These are phyloP conservation scores for Mycena venus DNA, from an alignment of 768 basidiomycete genomes.

Conservation along the genomic window DNA sequence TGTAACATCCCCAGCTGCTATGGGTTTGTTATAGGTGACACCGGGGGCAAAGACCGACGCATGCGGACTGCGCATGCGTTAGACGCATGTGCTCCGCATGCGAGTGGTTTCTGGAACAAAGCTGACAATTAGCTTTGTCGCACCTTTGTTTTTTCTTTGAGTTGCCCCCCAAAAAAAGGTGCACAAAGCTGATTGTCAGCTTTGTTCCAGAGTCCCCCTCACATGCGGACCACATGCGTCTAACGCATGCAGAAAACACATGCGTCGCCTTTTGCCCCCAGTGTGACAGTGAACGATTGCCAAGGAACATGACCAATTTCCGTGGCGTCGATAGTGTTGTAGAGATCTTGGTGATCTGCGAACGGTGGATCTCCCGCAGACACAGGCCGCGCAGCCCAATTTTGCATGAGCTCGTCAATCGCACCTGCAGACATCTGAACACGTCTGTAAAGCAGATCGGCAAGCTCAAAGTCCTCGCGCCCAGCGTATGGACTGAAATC, in stretches of 20 bases:
- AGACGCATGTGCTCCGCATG: no score
- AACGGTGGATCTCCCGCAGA: slow-evolving; percentile 16
- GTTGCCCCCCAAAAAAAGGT: no score
- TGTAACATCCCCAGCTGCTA: neutral
- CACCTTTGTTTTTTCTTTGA: no score
- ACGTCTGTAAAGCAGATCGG: slow-evolving; percentile 33
- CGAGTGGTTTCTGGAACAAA: no score
- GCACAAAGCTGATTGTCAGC: no score
- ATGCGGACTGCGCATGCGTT: no score
- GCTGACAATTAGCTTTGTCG: no score
- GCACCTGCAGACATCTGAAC: slow-evolving; percentile 37
- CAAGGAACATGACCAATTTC: neutral
- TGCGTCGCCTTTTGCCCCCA: no score
- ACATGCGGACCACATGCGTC: no score
- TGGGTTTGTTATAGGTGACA: neutral
- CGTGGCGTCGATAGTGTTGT: neutral
- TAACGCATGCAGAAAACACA: no score
- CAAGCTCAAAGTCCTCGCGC: neutral
- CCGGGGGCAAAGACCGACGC: no score
- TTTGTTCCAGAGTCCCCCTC: no score
- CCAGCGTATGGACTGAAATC: neutral
- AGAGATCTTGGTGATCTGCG: neutral
- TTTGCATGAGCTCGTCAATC: slow-evolving; percentile 36
- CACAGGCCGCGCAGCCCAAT: slow-evolving; percentile 30
- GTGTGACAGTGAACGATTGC: neutral